A percentile compares a stretch with the other conserved stretches of the same genome.
These are phyloP conservation scores for Posidonia oceanica DNA, from an alignment of 116 monocot species.

Conservation along the genomic window DNA sequence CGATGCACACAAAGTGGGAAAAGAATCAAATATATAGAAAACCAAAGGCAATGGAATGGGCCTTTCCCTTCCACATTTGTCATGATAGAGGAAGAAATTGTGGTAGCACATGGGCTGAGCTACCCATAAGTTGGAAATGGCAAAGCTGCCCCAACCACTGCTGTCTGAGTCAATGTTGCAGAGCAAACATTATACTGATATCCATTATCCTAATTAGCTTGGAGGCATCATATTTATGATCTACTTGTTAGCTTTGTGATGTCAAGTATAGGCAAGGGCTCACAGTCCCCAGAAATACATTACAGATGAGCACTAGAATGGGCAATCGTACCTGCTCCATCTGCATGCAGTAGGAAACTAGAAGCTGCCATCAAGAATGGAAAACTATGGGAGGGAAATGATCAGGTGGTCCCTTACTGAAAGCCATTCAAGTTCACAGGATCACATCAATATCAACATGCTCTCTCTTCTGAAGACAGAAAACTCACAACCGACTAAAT, in stretches of 20 bases:
- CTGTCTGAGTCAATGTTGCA: neutral
- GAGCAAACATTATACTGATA: neutral
- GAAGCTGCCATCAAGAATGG: neutral
- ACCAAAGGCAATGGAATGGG: neutral
- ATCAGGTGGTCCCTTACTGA: neutral
- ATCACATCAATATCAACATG: neutral
- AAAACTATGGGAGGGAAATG: neutral
- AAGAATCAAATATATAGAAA: too few relatives aligned
- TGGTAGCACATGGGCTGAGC: constrained; percentile 1
- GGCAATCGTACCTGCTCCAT: neutral
- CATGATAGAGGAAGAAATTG: neutral
- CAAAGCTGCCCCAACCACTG: neutral
- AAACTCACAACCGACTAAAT: neutral
- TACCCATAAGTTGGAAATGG: neutral
- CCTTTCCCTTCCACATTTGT: neutral
- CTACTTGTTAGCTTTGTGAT: neutral
- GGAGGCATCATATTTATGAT: neutral
- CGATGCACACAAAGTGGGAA: too few relatives aligned
- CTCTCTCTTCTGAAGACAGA: neutral
- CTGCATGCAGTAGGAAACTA: neutral
- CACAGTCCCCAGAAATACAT: neutral
- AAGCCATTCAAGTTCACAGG: neutral
- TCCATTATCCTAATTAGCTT: neutral
- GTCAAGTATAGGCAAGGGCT: neutral
- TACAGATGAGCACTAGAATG: constrained; percentile 4